Evolutionary conservation across 345 rosid species (phyloP), one percentile per base, ranked within the genome.

Genomic region (Aegle marmelos): DNA sequence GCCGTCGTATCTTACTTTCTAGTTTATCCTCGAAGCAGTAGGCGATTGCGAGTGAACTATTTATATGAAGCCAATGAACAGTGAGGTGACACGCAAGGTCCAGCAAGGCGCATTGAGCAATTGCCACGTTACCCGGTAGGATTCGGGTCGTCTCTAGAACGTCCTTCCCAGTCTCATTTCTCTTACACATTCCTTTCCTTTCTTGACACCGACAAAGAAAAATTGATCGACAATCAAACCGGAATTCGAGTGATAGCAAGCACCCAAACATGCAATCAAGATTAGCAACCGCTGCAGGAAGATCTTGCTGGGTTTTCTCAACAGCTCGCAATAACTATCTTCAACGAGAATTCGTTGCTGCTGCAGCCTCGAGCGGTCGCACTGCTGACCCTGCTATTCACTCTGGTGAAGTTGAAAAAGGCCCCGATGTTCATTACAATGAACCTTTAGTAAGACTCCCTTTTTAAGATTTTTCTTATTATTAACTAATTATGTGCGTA

Each of bases 371-470:
- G 6, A 54, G 80, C 10, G 88, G 92, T 48, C 85, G 90, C 1
- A 67, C 86, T 27, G 89, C 83, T 53, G 89, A 83, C 59, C 84
- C 90, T 1, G 82, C 82, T 2, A 50, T 86, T 60, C 80, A 77
- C 61, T 79, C 85, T 22, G 73, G 87, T 11, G 87, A 85, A 50
- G 77, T 77, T 53, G 92, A 86, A 60, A 76, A 33, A 60, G 85
- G 83, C 77, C 90, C 92, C 10, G 82, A 85, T 9, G 77, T 85
- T 24, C 88, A 76, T 78, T 75, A 87, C 0, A 86, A 80, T 25
- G 84, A 87, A 54, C 87, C 91, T 13, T 86, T 89, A 72, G 90
- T 88, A 86, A 48, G 70, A 25, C 19, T 16, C 37, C 53, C 39
- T 65, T 19, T 11, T 13, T 11, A 16, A 7, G 50, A 22, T 14